A percentile compares a stretch with the other conserved stretches of the same genome.
phyloP scores from a whole-genome alignment of 805 yeast genomes.

The Zygotorulaspora danielsina region DNA sequence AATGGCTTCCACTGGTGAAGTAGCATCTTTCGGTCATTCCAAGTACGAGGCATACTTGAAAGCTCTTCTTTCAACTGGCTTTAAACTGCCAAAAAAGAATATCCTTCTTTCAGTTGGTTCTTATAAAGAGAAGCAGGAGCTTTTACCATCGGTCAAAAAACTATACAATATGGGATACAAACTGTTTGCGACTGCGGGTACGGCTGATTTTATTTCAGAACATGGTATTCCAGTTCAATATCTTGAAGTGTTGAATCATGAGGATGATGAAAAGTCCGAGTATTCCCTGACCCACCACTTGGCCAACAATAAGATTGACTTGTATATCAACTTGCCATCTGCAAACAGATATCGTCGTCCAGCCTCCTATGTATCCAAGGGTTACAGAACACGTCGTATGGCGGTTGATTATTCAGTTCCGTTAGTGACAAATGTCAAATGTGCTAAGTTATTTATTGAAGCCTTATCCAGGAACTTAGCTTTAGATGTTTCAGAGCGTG shows the following conservation, averaged over 20 bases:
- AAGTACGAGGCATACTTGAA: slow-evolving; percentile 97
- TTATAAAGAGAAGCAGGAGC: slow-evolving; percentile 90
- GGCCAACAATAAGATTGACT: slow-evolving; percentile 93
- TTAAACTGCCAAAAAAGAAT: slow-evolving; percentile 91
- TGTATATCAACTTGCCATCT: slow-evolving; percentile 95
- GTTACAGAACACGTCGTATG: slow-evolving; percentile 98
- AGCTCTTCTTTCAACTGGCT: slow-evolving; percentile 91
- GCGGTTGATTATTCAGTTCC: slow-evolving; percentile 99
- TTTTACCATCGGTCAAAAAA: slow-evolving; percentile 80
- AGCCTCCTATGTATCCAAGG: slow-evolving; percentile 94
- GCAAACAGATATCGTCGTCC: slow-evolving; percentile 98
- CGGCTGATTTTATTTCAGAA: slow-evolving; percentile 96
- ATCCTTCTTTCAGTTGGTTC: slow-evolving; percentile 93
- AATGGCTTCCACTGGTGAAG: slow-evolving; percentile 99
- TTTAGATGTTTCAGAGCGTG: slow-evolving; percentile 70
- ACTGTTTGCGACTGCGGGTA: slow-evolving; percentile 97
- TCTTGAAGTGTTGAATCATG: slow-evolving; percentile 78
- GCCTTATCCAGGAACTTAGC: slow-evolving; percentile 71
- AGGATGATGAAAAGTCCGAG: slow-evolving; percentile 79
- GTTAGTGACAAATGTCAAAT: slow-evolving; percentile 92
- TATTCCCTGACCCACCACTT: slow-evolving; percentile 93
- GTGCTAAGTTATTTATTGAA: slow-evolving; percentile 92
- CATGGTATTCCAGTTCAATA: slow-evolving; percentile 92
- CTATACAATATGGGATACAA: slow-evolving; percentile 80
- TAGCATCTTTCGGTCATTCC: slow-evolving; percentile 93